Base-by-base conservation (phyloP, 1,284 basidiomycete species). In the Boletellus deceptivus region DNA sequence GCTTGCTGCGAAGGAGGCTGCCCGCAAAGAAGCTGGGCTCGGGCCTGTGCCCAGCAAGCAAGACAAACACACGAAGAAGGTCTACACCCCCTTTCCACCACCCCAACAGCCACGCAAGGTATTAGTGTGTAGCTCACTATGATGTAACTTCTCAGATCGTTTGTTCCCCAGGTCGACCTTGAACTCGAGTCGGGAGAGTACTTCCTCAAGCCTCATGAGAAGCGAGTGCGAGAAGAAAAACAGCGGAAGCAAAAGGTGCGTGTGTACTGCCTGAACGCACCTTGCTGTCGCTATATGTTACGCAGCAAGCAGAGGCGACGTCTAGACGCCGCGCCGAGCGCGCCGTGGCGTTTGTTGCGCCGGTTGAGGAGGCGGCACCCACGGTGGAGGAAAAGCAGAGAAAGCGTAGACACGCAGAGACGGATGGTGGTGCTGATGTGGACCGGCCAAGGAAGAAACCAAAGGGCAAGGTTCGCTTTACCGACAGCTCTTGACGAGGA, bases 51-150 rank as follows among this genome's bases (percentile, higher is more conserved):
- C 62, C 20, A 49, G 55, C 27, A 66, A 67, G 53, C 72, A 71
- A 46, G 69, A 73, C 45, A 83, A 83, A 61, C 76, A 77, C 39
- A 80, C 84, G 65, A 94, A 98, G 82, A 98, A 98, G 72, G 79
- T 87, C n/a, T 99, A 99, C 70, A 99, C 97, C 13, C 97, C 97
- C 3, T 99, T 99, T 84, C 97, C 97, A 29, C 97, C 97, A 24
- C 77, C 95, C 6, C 97, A 97, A 64, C 79, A 85, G 59, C 95
- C 93, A 34, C 86, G 93, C 63, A 99, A 99, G 78, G 89, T 89
- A 62, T 50, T 57, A 3, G 9, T 20, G 22, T 44, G 2, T 34
- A 48, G 16, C 39, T 29, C 29, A 41, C 6, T 24, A 22, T 4
- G 36, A 37, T 10, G 20, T 34, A 17, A 14, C 16, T 43, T 40